Percentiles rank a stretch among this genome's conserved stretches.
These are phyloP conservation scores for Macrolepiota albuminosa DNA, from an alignment of 768 basidiomycete species.

Conservation along the genomic window DNA sequence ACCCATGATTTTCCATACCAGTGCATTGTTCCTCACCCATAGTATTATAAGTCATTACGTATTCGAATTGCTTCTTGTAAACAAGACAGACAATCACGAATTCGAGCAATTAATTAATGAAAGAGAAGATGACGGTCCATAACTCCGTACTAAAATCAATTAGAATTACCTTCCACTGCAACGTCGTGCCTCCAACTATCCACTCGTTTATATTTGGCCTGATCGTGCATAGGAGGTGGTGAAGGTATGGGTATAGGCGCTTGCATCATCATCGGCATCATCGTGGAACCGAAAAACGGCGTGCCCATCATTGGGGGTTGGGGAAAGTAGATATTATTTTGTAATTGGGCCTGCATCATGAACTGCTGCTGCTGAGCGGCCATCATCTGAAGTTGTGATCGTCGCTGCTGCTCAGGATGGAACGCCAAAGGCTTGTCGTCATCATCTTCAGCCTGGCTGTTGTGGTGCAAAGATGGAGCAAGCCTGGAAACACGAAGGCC, in stretches of 20 bases:
- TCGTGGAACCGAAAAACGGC: constrained; percentile 61
- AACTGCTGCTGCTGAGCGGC: constrained; percentile 53
- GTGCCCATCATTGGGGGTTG: constrained; percentile 62
- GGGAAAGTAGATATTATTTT: constrained; percentile 71
- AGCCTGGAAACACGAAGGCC: constrained; percentile 60
- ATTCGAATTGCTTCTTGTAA: constrained; percentile 9
- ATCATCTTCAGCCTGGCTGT: constrained; percentile 41
- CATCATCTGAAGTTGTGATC: constrained; percentile 60
- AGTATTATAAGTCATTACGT: constrained; percentile 14
- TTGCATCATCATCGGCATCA: constrained; percentile 42
- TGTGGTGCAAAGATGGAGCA: constrained; percentile 19
- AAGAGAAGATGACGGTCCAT: background rate
- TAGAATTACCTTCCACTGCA: constrained; percentile 56
- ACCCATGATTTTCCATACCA: background rate
- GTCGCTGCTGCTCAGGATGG: constrained; percentile 77
- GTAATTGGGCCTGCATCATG: constrained; percentile 75
- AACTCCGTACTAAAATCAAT: background rate
- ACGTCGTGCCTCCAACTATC: constrained; percentile 83
- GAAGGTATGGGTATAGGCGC: constrained; percentile 47
- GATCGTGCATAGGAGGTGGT: constrained; percentile 61
- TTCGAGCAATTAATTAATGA: background rate
- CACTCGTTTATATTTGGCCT: constrained; percentile 63
- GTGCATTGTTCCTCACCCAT: background rate
- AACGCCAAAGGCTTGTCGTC: constrained; percentile 69
- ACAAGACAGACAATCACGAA: constrained; percentile 1